phyloP scores from a whole-genome alignment of 352 stramenopile species.

The Phytophthora meadii region DNA sequence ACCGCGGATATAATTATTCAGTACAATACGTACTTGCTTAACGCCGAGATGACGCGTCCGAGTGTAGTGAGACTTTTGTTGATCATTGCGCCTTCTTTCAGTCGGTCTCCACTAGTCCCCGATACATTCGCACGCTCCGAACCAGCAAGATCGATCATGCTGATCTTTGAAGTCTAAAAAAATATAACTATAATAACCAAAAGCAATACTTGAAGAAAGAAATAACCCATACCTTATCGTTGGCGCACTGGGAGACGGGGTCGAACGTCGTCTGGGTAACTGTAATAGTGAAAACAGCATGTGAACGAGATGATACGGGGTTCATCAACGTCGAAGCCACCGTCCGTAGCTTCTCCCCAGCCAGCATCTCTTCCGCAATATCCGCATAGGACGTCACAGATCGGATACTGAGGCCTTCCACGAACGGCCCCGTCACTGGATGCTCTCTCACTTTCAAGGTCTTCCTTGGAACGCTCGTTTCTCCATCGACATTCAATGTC shows the following conservation, averaged over 20 bases:
- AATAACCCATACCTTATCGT: slow-evolving; percentile 63
- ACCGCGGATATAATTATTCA: not conserved
- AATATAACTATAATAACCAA: not conserved
- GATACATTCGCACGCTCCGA: slow-evolving; percentile 84
- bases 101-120: slow-evolving; percentile 82
- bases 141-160: slow-evolving; percentile 86
- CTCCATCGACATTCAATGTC: slow-evolving; percentile 12
- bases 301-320: slow-evolving; percentile 93
- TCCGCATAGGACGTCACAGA: slow-evolving; percentile 83
- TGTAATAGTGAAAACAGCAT: slow-evolving; percentile 98
- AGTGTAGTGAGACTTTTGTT: slow-evolving; percentile 93
- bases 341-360: slow-evolving; percentile 95
- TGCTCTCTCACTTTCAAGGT: slow-evolving; percentile 84
- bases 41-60: slow-evolving; percentile 86
- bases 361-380: slow-evolving; percentile 78
- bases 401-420: slow-evolving; percentile 75
- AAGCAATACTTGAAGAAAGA: not conserved
- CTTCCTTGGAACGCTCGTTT: slow-evolving; percentile 15
- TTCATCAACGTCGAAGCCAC: slow-evolving; percentile 98
- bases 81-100: slow-evolving; percentile 94
- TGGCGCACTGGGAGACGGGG: slow-evolving; percentile 53
- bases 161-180: slow-evolving; percentile 83
- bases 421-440: slow-evolving; percentile 83
- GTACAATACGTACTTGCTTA: slow-evolving; percentile 64
- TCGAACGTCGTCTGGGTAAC: slow-evolving; percentile 84